A percentile compares a stretch with the other conserved stretches of the same genome.
Conservation (phyloP, 2,329 filamentous ascomycete species). For the Fusarium udum region DNA sequence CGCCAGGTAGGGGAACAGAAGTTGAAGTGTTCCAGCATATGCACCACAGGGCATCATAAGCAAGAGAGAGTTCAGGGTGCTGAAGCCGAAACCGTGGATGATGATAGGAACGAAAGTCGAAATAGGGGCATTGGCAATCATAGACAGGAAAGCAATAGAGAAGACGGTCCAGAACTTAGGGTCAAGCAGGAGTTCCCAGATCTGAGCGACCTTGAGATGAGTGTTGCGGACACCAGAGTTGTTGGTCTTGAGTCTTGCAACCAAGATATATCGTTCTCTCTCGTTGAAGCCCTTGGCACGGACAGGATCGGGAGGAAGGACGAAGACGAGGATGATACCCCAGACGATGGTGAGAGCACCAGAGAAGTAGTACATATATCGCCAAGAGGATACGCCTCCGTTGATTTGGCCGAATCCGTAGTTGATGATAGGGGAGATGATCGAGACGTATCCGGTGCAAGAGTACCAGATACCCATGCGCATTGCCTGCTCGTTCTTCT, state of each 20-base stretch:
- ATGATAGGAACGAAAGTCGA: conserved; percentile 57
- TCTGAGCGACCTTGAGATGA: conserved; percentile 55
- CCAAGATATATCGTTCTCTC: conserved; percentile 43
- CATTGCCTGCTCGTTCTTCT: conserved; percentile 53
- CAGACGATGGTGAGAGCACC: conserved; percentile 53
- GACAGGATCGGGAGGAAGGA: conserved; percentile 54
- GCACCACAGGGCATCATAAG: conserved; percentile 49
- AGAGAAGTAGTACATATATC: conserved; percentile 39
- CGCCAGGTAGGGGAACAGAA: conserved; percentile 52
- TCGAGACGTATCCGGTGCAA: conserved; percentile 55
- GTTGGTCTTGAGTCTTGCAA: conserved; percentile 44
- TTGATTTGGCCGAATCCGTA: conserved; percentile 58
- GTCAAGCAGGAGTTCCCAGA: conserved; percentile 48
- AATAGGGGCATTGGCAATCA: conserved; percentile 57
- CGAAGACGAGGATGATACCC: conserved; percentile 50
- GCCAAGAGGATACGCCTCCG: conserved; percentile 47
- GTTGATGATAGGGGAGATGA: conserved; percentile 58
- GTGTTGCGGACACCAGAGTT: conserved; percentile 54
- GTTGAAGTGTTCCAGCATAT: conserved; percentile 49
- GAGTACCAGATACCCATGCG: conserved; percentile 54
- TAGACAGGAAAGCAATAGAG: conserved; percentile 47
- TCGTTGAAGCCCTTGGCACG: conserved; percentile 45
- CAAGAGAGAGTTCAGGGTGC: conserved; percentile 53
- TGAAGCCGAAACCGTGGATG: conserved; percentile 56
- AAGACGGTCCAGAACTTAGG: conserved; percentile 54